Conservation (phyloP, 208 protist species). For the Acanthamoeba sp. region DNA sequence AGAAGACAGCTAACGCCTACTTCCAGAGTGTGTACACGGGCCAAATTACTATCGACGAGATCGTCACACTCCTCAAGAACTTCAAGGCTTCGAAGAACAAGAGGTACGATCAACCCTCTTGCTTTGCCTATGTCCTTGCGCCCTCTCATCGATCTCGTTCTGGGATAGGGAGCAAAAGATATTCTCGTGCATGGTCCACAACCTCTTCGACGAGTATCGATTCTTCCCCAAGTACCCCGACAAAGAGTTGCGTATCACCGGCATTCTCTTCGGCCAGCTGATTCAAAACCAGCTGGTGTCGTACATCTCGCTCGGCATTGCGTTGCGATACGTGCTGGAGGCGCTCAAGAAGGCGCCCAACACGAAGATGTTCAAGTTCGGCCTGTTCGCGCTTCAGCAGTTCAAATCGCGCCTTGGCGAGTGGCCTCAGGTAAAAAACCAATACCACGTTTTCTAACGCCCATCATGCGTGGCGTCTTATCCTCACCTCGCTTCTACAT, state of each 20-base stretch:
- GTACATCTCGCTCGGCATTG: conserved; percentile 86
- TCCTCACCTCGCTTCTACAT: not conserved
- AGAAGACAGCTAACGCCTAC: conserved; percentile 89
- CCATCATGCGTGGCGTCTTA: not conserved
- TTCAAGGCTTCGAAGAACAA: conserved; percentile 86
- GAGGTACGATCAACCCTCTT: not conserved
- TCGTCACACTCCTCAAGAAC: conserved; percentile 86
- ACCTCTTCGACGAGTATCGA: conserved; percentile 94
- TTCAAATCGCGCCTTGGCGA: conserved; percentile 96
- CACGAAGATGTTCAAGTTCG: conserved; percentile 96
- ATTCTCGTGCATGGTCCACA: conserved; percentile 94
- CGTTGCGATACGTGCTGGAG: conserved; percentile 93
- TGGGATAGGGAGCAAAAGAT: conserved; percentile 88
- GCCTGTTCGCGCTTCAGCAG: conserved; percentile 95
- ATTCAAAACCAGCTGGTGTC: conserved; percentile 92
- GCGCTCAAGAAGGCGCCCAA: conserved; percentile 93
- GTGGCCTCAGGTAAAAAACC: conserved; percentile 93
- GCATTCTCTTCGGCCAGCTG: conserved; percentile 91
- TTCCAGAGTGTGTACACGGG: conserved; percentile 90
- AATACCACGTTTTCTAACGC: not conserved
- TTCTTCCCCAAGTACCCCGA: conserved; percentile 93
- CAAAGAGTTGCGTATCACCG: conserved; percentile 91
- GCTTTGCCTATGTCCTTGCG: no score
- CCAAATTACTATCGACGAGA: conserved; percentile 87
- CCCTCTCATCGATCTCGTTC: no score